A percentile compares a stretch with the other conserved stretches of the same genome.
Evolutionary conservation across 2,329 filamentous ascomycete species (phyloP).

Genomic region (Ophiostoma sp.): DNA sequence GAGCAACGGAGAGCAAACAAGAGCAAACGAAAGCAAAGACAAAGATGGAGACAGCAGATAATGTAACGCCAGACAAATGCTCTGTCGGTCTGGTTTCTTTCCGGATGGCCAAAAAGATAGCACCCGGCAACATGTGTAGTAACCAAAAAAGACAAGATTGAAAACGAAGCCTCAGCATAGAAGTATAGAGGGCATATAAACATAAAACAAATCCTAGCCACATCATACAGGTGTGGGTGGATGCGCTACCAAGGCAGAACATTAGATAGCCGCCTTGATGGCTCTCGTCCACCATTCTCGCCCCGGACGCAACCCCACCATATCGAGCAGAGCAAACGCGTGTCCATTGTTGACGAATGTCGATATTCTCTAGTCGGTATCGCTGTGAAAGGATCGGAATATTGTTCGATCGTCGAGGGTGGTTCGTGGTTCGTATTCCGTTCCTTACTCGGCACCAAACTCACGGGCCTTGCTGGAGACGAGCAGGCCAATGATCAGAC

Average conservation of each 20-base stretch:
- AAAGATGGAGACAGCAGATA: conserved; percentile 7
- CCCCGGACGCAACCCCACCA: neutral
- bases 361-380: too few relatives aligned
- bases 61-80: conserved; percentile 23
- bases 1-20: neutral
- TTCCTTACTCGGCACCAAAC: conserved; percentile 47
- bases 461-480: conserved; percentile 77
- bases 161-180: neutral
- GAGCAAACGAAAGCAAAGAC: neutral
- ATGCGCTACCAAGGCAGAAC: neutral
- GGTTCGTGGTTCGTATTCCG: too few relatives aligned
- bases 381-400: too few relatives aligned
- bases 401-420: neutral
- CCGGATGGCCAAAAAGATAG: conserved; percentile 9
- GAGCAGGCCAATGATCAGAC: conserved; percentile 87
- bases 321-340: neutral
- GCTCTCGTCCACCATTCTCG: neutral
- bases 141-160: conserved; percentile 1
- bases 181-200: neutral
- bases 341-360: neutral
- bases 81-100: conserved; percentile 11
- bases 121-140: neutral
- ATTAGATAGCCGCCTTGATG: neutral
- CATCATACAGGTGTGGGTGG: neutral
- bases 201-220: neutral